Conservation (phyloP, 1,284 basidiomycete species). For the Moesziomyces sp. region DNA sequence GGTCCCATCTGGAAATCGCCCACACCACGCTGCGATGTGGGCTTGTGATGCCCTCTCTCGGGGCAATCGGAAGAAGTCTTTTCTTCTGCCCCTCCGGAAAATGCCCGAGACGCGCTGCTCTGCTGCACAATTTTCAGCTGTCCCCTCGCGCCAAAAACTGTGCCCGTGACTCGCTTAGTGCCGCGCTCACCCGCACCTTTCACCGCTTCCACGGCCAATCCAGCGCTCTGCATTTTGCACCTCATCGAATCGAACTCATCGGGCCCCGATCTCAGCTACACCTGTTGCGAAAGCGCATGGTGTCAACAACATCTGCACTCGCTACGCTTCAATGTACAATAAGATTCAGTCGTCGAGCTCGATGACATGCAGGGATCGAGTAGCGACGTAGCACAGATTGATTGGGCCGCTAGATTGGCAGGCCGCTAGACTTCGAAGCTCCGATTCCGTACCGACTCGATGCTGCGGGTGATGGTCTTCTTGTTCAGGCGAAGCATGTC, state of each 20-base stretch:
- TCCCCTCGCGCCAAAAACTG: no score
- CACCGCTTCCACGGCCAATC: neutral
- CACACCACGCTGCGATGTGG: neutral
- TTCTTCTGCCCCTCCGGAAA: neutral
- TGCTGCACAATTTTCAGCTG: neutral
- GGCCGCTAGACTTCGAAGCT: constrained; percentile 2
- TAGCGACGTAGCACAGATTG: neutral
- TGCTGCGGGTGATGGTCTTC: constrained; percentile 31
- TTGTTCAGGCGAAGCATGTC: constrained; percentile 22
- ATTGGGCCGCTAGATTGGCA: neutral
- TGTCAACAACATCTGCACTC: no score
- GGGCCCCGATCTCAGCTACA: neutral
- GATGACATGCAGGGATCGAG: neutral
- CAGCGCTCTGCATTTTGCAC: neutral
- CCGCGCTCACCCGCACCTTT: neutral
- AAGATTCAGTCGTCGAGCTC: no score
- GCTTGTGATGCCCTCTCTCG: neutral
- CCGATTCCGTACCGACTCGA: constrained; percentile 15
- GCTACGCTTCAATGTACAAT: no score
- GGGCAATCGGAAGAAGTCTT: neutral
- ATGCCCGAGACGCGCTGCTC: neutral
- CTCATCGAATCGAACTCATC: neutral
- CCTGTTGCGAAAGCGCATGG: no score
- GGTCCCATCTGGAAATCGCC: no score
- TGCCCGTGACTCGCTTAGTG: neutral